Conservation (phyloP, 2,329 filamentous ascomycete genomes). For the Microcyclosporella mali region DNA sequence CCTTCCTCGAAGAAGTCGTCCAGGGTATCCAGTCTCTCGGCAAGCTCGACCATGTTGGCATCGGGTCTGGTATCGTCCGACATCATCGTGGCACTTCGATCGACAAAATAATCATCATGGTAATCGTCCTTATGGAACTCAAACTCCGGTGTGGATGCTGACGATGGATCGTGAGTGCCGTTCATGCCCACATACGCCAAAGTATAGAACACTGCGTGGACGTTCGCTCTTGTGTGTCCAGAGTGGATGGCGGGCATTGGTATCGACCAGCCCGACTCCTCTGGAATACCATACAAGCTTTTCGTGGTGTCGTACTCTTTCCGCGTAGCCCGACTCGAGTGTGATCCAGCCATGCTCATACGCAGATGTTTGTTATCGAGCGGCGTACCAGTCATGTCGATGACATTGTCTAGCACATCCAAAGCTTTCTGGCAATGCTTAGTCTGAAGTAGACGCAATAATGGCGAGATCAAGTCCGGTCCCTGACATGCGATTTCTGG, state of each 20-base stretch:
- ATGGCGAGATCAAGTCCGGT: conserved; percentile 87
- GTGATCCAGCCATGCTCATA: conserved; percentile 95
- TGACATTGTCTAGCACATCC: conserved; percentile 87
- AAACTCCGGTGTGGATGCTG: conserved; percentile 71
- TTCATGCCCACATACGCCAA: conserved; percentile 33
- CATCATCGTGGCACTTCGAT: conserved; percentile 82
- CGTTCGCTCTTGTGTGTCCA: conserved; percentile 77
- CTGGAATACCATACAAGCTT: conserved; percentile 92
- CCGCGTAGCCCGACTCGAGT: conserved; percentile 69
- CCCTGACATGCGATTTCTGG: conserved; percentile 85
- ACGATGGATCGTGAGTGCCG: conserved; percentile 41
- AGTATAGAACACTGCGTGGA: conserved; percentile 93
- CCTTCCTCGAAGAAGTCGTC: conserved; percentile 50
- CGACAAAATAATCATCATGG: conserved; percentile 70
- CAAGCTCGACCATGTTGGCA: conserved; percentile 72
- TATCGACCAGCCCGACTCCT: conserved; percentile 92
- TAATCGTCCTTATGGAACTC: conserved; percentile 91
- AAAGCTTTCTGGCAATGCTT: conserved; percentile 90
- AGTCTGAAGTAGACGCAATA: conserved; percentile 82
- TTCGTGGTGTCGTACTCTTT: conserved; percentile 95
- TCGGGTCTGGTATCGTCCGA: conserved; percentile 73
- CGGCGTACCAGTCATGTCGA: conserved; percentile 78
- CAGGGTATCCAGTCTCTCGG: conserved; percentile 52
- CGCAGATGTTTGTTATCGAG: conserved; percentile 91
- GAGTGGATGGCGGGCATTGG: conserved; percentile 88